Conservation (phyloP, 169 alveolate species). For the Plasmodium malariae region DNA sequence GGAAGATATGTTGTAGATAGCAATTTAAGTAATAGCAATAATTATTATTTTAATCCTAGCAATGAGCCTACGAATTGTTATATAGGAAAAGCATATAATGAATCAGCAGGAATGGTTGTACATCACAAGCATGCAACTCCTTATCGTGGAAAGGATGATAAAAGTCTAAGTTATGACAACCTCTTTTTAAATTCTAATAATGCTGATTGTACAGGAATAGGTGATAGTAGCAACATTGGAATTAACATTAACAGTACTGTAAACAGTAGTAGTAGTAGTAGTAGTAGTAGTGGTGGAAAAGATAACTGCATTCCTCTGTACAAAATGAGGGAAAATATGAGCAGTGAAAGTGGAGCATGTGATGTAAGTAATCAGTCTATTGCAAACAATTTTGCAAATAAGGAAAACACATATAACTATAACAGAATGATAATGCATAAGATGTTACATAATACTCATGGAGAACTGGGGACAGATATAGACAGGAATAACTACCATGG, state of each 20-base stretch:
- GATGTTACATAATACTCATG: no score
- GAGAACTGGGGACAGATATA: no score
- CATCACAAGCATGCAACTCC: neutral
- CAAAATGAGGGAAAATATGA: neutral
- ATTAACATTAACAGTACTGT: neutral
- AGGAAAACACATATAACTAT: neutral
- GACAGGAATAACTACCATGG: neutral
- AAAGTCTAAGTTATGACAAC: neutral
- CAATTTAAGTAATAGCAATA: neutral
- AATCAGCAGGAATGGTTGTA: neutral
- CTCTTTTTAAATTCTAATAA: neutral
- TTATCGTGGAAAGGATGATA: neutral
- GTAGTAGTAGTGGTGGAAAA: slow-evolving; percentile 7
- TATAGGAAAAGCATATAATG: neutral
- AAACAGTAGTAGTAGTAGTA: neutral
- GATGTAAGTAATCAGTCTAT: neutral
- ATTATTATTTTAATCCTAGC: neutral
- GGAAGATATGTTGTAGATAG: neutral
- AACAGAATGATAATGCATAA: no score
- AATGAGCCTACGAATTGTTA: neutral
- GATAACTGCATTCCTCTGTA: no score
- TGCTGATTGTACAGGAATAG: neutral
- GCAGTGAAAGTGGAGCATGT: neutral
- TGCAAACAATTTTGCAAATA: neutral
- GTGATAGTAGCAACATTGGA: neutral